A percentile compares a stretch with the other conserved stretches of the same genome.
Evolutionary conservation across 2,329 filamentous ascomycete genomes (phyloP).

Genomic region (Colletotrichum cordylinicola): DNA sequence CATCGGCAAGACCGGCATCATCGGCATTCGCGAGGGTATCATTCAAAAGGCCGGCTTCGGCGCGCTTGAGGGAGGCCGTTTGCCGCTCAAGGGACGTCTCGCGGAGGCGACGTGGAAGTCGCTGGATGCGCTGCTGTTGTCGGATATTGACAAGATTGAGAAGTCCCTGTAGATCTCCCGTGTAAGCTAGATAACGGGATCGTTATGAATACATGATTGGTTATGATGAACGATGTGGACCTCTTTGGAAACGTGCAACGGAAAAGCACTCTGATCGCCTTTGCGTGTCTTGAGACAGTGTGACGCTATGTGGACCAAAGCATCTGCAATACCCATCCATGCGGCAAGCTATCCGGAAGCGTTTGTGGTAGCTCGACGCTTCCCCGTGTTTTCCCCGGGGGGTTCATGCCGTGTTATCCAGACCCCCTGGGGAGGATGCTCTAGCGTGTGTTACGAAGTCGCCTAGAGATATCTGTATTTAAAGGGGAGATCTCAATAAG

Average conservation of each 20-base stretch:
- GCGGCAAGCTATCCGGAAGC: neutral
- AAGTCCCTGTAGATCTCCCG: neutral
- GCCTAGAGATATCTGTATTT: too few relatives aligned
- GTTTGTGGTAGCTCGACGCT: neutral
- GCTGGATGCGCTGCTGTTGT: slow-evolving; percentile 15
- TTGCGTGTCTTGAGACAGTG: neutral
- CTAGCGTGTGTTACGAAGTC: too few relatives aligned
- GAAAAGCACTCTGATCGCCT: neutral
- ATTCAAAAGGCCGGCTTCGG: slow-evolving; percentile 62
- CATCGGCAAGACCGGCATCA: slow-evolving; percentile 64
- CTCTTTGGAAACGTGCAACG: neutral
- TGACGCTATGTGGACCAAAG: neutral
- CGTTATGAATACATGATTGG: neutral
- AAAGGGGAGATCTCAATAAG: too few relatives aligned
- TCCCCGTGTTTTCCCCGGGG: neutral
- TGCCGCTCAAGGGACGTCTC: slow-evolving; percentile 64
- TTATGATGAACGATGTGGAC: neutral
- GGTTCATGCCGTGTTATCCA: neutral
- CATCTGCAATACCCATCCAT: neutral
- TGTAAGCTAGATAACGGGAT: neutral
- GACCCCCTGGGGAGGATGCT: neutral
- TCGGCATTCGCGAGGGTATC: slow-evolving; percentile 70
- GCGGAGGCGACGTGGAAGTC: slow-evolving; percentile 52
- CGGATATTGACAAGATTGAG: slow-evolving; percentile 23
- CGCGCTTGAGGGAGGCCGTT: slow-evolving; percentile 60